Evolutionary conservation across 352 stramenopile genomes (phyloP).

Genomic region (Phytophthora uliginosa): DNA sequence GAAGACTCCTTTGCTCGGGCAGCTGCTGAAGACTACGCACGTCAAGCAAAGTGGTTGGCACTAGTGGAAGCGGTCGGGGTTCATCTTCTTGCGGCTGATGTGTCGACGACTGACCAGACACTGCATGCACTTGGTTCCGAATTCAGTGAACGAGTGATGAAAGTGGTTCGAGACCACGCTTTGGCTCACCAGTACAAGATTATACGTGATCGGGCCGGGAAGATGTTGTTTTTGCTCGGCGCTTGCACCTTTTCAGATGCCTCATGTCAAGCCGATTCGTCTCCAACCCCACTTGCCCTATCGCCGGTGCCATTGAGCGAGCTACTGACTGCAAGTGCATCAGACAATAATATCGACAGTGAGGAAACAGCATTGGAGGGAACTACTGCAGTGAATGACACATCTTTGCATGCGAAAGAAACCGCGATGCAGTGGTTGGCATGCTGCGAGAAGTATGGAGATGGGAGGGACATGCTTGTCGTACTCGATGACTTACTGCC

Average conservation of each 20-base stretch:
- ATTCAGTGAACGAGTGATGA: constrained; percentile 41
- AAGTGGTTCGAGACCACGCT: constrained; percentile 56
- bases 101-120: constrained; percentile 7
- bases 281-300: background rate
- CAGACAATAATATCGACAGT: constrained; percentile 7
- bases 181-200: constrained; percentile 85
- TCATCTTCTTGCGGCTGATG: constrained; percentile 49
- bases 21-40: constrained; percentile 73
- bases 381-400: constrained; percentile 26
- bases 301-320: constrained; percentile 27
- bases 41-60: constrained; percentile 80
- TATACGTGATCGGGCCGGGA: constrained; percentile 70
- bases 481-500: constrained; percentile 65
- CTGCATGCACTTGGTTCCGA: constrained; percentile 28
- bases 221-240: constrained; percentile 68
- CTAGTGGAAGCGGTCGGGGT: constrained; percentile 64
- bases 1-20: constrained; percentile 68
- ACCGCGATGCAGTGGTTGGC: constrained; percentile 79
- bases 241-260: constrained; percentile 11
- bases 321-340: constrained; percentile 19
- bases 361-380: constrained; percentile 14
- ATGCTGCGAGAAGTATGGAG: constrained; percentile 59
- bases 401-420: constrained; percentile 60
- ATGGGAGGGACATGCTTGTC: constrained; percentile 51
- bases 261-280: constrained; percentile 1